Evolutionary conservation across 2,329 filamentous ascomycete species (phyloP), one percentile per base, ranked within the genome.

Genomic region (Cladophialophora psammophila): DNA sequence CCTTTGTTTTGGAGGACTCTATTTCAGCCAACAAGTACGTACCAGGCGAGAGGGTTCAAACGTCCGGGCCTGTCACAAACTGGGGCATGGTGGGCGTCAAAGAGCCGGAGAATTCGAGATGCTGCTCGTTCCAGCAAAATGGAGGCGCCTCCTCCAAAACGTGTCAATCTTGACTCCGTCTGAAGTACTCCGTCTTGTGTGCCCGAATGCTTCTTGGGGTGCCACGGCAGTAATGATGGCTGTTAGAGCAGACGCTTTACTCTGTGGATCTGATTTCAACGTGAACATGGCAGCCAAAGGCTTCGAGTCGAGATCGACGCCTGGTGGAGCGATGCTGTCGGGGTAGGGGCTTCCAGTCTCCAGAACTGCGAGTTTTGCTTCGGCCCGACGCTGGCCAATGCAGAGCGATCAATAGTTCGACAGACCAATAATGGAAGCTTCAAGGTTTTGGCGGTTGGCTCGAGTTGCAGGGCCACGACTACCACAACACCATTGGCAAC

Each of bases 381-480:
- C 59, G 59, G 59, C 59, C 59, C 59, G 59, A 35, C 34, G 59
- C 48, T 31, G 31, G 20, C 45, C 59, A 61, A 61, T 34, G 26
- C 48, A 61, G 35, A 50, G 45, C 48, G 20, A 38, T 58, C 48
- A 34, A 42, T 18, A 15, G 48, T 35, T n/a, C 26, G 32, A 36
- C 31, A 55, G 53, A 55, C 31, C 31, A 34, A 55, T 35, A n/a
- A 35, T 55, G 13, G 53, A 55, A 35, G 31, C 32, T 55, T 20
- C 34, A 55, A 20, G n/a, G 31, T 13, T n/a, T 55, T 8, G 52
- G 31, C 34, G 53, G 31, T 13, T 55, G 18, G 34, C 7, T 42
- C 38, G 26, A 50, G 9, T 32, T 53, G 45, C 45, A 53, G 31
- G 13, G 59, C 59, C 31, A 50, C 59, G 59, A 50, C 59, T 40